Base-by-base conservation (phyloP, 2,329 filamentous ascomycete species). In the Zymoseptoria ardabiliae region DNA sequence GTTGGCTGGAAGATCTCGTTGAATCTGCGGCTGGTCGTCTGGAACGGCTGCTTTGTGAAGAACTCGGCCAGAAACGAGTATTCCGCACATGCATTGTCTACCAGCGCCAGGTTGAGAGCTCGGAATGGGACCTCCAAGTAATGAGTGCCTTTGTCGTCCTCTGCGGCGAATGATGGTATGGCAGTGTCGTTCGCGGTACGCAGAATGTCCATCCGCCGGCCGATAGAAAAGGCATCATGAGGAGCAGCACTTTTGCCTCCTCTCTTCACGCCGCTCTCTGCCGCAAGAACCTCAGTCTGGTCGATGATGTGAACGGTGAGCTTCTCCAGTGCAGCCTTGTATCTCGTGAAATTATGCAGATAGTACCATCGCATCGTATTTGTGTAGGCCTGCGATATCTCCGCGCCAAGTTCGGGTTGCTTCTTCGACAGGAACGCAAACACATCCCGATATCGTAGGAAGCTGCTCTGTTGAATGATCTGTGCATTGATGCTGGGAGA, bases 351-450 rank as follows among this genome's bases (percentile, higher is more conserved):
- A 72, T 97, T 90, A 65, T 89, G 94, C 56, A 88, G 77, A 72
- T 97, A 97, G 71, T 99, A 99, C 94, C 94, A 99, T 56, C 91
- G 85, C 91, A 99, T 99, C 0, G 95, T 99, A 73, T 97, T 96
- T 77, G 95, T 87, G 70, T 99, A 99, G 3, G 95, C 94, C 72
- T 91, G 88, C 8, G 86, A 86, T 65, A 99, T 96, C 74, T 99
- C 90, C 56, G 92, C 87, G 8, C 90, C 91, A 5, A 99, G 83
- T n/a, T 84, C 81, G 1, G 88, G 79, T 68, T 97, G 91, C 65
- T 93, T 88, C 66, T 84, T 86, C 61, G 90, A 85, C 30, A 99
- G 80, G 70, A 97, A 99, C 5, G 84, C 81, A 74, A 87, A 99
- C 0, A 97, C 78, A 35, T 96, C 91, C 72, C 90, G 96, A 77